Evolutionary conservation across 306 rosid genomes (phyloP), one percentile per base, ranked within the genome.

Genomic region (Glycine tomentella): DNA sequence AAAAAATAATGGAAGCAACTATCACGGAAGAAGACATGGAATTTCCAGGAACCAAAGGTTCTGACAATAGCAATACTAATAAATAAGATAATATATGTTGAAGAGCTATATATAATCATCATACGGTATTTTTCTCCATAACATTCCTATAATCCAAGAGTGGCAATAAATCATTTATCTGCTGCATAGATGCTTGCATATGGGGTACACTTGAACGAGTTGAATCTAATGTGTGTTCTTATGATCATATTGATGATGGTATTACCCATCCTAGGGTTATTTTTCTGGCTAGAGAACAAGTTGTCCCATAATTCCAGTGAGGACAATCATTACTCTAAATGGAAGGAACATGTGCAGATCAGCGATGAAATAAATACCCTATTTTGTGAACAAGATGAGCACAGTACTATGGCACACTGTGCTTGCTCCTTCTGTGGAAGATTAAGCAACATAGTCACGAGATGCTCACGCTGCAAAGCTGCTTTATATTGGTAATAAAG

Each of bases 391-490:
- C 69, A 58, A 67, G 56, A 42, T 6, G 46, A 6, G 46, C 6
- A 42, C 46, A 42, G 5, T 6, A 72, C 14, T 25, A 59, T 36
- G 1, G 69, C 33, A 53, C 6, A 71, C 25, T n/a, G 72, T 66
- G 69, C 63, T 73, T 82, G 88, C 51, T 78, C 84, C 4, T 78
- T 73, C 69, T 85, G 88, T 82, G 84, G 83, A 7, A 78, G 80
- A 78, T 34, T 74, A 74, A 67, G 81, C 51, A 3, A 42, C 50
- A 20, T 52, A 68, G 31, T 36, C 81, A 9, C 66, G 67, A 67
- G 50, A 73, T 85, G 86, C 66, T 78, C 84, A 61, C 31, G 69
- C 50, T 82, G 86, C 84, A 82, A 68, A 73, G 34, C 57, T 73
- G 75, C 75, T 78, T 15, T 20, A 31, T 81, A 85, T 61, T 82